phyloP scores from a whole-genome alignment of 208 protist genomes.

The Leishmania major region DNA sequence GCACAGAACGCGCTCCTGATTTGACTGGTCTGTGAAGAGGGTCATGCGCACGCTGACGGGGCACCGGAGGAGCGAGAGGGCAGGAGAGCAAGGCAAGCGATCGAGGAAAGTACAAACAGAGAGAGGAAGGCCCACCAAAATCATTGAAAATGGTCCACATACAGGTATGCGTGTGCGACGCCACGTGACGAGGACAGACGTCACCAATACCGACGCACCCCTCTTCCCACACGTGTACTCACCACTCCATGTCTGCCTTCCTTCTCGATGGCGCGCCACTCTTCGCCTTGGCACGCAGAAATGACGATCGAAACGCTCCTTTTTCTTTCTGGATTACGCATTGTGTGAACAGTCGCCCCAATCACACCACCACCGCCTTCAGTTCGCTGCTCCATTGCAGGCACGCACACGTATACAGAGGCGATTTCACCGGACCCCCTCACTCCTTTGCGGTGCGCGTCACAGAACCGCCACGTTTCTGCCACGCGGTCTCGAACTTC shows the following conservation, averaged over 20 bases:
- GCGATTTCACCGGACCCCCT: too few species aligned
- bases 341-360: not conserved
- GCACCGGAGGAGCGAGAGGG: not conserved
- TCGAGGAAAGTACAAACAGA: not conserved
- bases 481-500: conserved; percentile 31
- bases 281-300: not conserved
- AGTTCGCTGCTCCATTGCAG: not conserved
- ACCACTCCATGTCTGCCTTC: not conserved
- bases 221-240: not conserved
- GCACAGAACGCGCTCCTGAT: not conserved
- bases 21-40: not conserved
- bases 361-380: not conserved
- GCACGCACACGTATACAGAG: not conserved
- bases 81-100: not conserved
- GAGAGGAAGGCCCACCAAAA: not conserved
- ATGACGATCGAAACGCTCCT: not conserved
- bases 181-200: not conserved
- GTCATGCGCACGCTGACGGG: not conserved
- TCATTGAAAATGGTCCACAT: not conserved
- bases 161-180: not conserved
- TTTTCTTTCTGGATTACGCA: not conserved
- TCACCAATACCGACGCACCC: not conserved
- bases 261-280: not conserved
- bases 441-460: conserved; percentile 11
- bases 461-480: conserved; percentile 30